Conservation (phyloP, 1,284 basidiomycete species). For the Malassezia cuniculi region DNA sequence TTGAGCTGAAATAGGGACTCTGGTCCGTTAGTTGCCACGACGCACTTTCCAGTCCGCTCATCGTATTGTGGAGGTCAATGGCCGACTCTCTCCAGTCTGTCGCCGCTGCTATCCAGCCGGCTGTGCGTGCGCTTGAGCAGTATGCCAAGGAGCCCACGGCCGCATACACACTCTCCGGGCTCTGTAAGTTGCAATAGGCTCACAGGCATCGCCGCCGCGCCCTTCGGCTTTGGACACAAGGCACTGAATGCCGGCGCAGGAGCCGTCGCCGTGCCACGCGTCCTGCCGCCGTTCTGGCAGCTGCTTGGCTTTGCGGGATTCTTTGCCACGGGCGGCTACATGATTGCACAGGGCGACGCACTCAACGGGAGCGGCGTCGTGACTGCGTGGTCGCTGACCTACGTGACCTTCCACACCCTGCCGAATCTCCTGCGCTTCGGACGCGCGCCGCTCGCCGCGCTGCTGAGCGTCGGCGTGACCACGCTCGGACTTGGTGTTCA, state of each 20-base stretch:
- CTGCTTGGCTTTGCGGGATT: constrained; percentile 26
- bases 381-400: constrained; percentile 34
- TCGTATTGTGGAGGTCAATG: too few species aligned
- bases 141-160: constrained; percentile 18
- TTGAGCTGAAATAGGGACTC: constrained; percentile 44
- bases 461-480: constrained; percentile 14
- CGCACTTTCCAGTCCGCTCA: constrained; percentile 33
- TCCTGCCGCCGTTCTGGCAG: constrained; percentile 36
- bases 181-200: constrained; percentile 14
- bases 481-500: constrained; percentile 26
- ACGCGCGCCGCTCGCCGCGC: constrained; percentile 16
- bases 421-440: constrained; percentile 16
- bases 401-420: constrained; percentile 29
- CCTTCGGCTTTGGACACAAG: constrained; percentile 25
- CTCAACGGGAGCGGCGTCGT: constrained; percentile 36
- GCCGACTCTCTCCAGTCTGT: background rate
- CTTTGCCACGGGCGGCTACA: constrained; percentile 35
- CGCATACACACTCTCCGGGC: constrained; percentile 19
- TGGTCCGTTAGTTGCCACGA: constrained; percentile 9
- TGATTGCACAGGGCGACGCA: constrained; percentile 30
- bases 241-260: constrained; percentile 19
- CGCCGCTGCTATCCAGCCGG: background rate
- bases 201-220: constrained; percentile 20
- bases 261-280: constrained; percentile 15
- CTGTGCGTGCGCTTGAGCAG: constrained; percentile 11